These are phyloP conservation scores for Cardamine occulta DNA, from an alignment of 345 rosid genomes.

Conservation along the genomic window DNA sequence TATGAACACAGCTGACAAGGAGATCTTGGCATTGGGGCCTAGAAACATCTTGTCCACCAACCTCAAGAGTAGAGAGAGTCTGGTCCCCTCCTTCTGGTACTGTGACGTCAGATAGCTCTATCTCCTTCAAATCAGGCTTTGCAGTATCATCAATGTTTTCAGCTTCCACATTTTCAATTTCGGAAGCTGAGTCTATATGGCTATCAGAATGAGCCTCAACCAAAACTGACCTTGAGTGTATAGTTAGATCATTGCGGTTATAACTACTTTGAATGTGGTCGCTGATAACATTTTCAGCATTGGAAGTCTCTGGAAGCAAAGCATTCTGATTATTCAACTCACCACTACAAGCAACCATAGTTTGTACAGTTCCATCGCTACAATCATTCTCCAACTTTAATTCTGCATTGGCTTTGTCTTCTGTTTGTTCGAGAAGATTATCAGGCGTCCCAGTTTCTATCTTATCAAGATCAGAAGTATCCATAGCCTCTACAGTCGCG, in stretches of 20 bases:
- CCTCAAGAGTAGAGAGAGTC: conserved; percentile 35
- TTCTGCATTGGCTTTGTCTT: conserved; percentile 44
- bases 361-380: conserved; percentile 29
- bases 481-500: conserved; percentile 36
- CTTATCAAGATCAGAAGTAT: conserved; percentile 41
- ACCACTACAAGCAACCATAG: conserved; percentile 34
- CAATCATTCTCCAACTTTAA: conserved; percentile 50
- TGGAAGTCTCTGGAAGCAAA: conserved; percentile 22
- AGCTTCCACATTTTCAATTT: conserved; percentile 43
- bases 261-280: conserved; percentile 36
- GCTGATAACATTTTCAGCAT: conserved; percentile 32
- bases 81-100: conserved; percentile 46
- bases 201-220: conserved; percentile 35
- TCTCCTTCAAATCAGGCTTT: conserved; percentile 29
- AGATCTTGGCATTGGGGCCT: conserved; percentile 35
- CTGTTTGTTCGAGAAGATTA: conserved; percentile 41
- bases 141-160: conserved; percentile 34
- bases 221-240: conserved; percentile 38
- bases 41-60: conserved; percentile 35
- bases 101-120: conserved; percentile 44
- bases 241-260: conserved; percentile 34
- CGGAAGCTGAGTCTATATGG: conserved; percentile 27
- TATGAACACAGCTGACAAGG: conserved; percentile 39
- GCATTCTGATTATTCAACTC: conserved; percentile 44
- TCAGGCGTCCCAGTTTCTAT: conserved; percentile 38